Evolutionary conservation across 2,329 filamentous ascomycete species (phyloP), one percentile per base, ranked within the genome.

Genomic region (Aspergillus jensenii): DNA sequence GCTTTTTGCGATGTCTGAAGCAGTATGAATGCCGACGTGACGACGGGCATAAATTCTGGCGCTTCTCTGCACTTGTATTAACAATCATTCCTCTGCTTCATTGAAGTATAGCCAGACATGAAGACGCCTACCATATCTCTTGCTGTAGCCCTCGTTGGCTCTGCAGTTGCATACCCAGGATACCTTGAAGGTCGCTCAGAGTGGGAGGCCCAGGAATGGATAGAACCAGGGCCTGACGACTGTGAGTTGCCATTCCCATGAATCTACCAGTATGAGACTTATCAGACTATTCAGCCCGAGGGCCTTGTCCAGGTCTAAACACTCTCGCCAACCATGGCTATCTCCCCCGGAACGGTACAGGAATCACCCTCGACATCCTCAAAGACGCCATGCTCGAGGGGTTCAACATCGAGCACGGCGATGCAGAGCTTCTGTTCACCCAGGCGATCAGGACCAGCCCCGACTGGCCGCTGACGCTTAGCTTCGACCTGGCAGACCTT

Each of bases 321-420:
- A 57, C 59, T 6, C 46, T 61, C 6, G 59, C 59, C 14, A 61
- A 61, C 53, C 59, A 61, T 15, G 59, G 59, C 33, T 61, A 61
- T 47, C 59, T 61, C 41, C 59, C 59, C 19, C 59, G 41, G 6
- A 25, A 61, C 21, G 59, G 59, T 6, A 61, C 54, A n/a, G 44
- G 21, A 15, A 57, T 57, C 23, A 57, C 55, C 2, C 43, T 60
- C 17, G 19, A 57, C 14, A 60, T 48, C n/a, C 55, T 60, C 12
- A 47, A 57, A n/a, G 58, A 60, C 15, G 58, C 25, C 31, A 60
- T 60, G 58, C 46, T 60, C 1, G 23, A 58, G 1, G 58, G 58
- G 11, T 60, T 55, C 55, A 58, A 60, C 47, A 60, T 60, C 40
- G 58, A 43, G 15, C 37, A 52, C 40, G 27, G 31, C 35, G 58